phyloP scores from a whole-genome alignment of 768 basidiomycete genomes.

The Lactarius hatsudake region DNA sequence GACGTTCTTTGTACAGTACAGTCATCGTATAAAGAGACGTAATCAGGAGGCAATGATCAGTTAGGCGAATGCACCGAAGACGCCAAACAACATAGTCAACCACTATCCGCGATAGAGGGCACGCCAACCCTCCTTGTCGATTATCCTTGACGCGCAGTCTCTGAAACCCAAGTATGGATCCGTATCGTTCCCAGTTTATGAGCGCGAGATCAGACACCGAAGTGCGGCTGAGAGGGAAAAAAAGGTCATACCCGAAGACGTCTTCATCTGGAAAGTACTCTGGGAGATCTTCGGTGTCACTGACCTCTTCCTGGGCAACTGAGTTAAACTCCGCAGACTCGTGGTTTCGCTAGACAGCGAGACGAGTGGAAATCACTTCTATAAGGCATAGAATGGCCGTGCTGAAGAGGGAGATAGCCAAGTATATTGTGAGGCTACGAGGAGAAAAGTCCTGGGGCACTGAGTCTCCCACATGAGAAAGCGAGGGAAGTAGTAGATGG shows the following conservation, averaged over 20 bases:
- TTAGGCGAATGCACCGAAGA: conserved; percentile 48
- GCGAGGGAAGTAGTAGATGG: conserved; percentile 52
- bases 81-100: conserved; percentile 65
- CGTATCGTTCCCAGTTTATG: conserved; percentile 55
- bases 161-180: conserved; percentile 75
- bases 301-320: conserved; percentile 68
- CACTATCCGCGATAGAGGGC: conserved; percentile 63
- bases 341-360: conserved; percentile 85
- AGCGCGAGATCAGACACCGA: conserved; percentile 5
- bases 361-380: conserved; percentile 45
- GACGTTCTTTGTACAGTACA: not conserved
- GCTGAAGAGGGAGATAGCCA: conserved; percentile 54
- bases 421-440: conserved; percentile 52
- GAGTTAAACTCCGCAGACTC: conserved; percentile 72
- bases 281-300: conserved; percentile 57
- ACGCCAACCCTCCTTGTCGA: conserved; percentile 73
- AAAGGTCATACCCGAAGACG: conserved; percentile 63
- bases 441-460: conserved; percentile 44
- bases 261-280: conserved; percentile 75
- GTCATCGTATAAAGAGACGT: not conserved
- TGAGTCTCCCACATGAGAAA: conserved; percentile 37
- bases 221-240: not conserved
- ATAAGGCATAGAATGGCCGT: conserved; percentile 59
- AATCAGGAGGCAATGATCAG: not conserved
- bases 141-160: conserved; percentile 72